Base-by-base conservation (phyloP, 805 yeast species). In the Hanseniaspora jakobsenii region DNA sequence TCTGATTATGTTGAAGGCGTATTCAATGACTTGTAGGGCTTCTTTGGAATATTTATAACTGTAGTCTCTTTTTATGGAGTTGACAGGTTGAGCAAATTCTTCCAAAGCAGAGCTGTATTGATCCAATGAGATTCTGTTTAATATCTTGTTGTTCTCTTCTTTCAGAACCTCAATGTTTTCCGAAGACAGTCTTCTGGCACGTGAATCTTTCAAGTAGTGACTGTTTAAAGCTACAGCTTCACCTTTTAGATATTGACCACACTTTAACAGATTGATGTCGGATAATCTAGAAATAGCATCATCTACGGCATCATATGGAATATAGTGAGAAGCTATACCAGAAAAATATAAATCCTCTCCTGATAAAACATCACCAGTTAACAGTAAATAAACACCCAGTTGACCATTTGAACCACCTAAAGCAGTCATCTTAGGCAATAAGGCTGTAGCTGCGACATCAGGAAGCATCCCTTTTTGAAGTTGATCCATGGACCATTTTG, bases 401-500 rank as follows among this genome's bases (percentile, higher is more conserved):
- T 83, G 76, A 42, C 83, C 84, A 54, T 84, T 86, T 12, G 45
- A 32, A 48, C 61, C 61, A 17, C 60, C 59, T 26, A 61, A 38
- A 6, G 60, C 59, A 19, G 66, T 52, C 49, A 85, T 63, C 51
- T 81, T 74, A 27, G 94, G 86, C 53, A 91, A 66, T 63, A 86
- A 87, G 64, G 84, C 89, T 9, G 94, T 76, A 29, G 93, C 79
- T 35, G 96, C 98, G 10, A 91, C 97, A 61, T 91, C 98, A 17
- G 94, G 94, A 64, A 84, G 82, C 62, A 85, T 84, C 1, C 98
- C 98, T 60, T 91, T 91, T 56, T 83, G 86, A 70, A 93, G 81
- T 64, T 91, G 97, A 7, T 98, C 97, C 98, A 91, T 91, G 50
- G 97, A 95, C 65, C 86, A 73, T 59, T 78, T 72, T 9, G 97